These are phyloP conservation scores for Chaetoscypha palmicola DNA, from an alignment of 2,329 filamentous ascomycete species.

Conservation along the genomic window DNA sequence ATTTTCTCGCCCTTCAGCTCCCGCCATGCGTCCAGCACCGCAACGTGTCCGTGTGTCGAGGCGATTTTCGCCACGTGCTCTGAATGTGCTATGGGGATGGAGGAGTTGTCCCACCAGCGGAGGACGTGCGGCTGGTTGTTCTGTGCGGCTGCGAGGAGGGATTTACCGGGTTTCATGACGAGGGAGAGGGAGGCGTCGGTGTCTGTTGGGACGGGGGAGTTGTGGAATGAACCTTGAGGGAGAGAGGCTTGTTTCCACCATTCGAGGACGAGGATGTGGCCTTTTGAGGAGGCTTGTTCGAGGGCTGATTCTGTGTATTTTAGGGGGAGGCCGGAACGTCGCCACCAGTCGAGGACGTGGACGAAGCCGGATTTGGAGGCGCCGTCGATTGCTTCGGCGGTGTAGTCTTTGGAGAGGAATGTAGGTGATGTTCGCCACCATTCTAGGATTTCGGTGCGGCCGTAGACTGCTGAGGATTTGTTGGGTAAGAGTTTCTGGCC, in stretches of 20 bases:
- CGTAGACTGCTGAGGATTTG: conserved; percentile 82
- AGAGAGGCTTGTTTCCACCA: conserved; percentile 79
- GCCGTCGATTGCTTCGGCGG: conserved; percentile 69
- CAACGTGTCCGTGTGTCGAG: conserved; percentile 75
- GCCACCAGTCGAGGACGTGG: conserved; percentile 88
- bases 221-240: conserved; percentile 44
- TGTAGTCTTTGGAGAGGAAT: conserved; percentile 79
- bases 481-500: conserved; percentile 75
- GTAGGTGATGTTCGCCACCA: conserved; percentile 84
- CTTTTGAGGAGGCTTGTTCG: conserved; percentile 78
- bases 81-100: conserved; percentile 70
- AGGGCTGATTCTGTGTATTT: conserved; percentile 83
- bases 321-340: conserved; percentile 67
- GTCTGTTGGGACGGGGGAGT: conserved; percentile 11
- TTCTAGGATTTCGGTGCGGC: conserved; percentile 74
- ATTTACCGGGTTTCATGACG: conserved; percentile 72
- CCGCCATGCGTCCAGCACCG: conserved; percentile 78
- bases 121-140: conserved; percentile 71
- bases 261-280: conserved; percentile 77
- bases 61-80: conserved; percentile 80
- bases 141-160: conserved; percentile 76
- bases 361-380: conserved; percentile 82
- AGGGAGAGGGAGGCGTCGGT: conserved; percentile 33
- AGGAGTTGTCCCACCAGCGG: conserved; percentile 80
- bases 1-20: conserved; percentile 65